These are phyloP conservation scores for Candida pseudofarinosa DNA, from an alignment of 805 yeast genomes.

Conservation along the genomic window DNA sequence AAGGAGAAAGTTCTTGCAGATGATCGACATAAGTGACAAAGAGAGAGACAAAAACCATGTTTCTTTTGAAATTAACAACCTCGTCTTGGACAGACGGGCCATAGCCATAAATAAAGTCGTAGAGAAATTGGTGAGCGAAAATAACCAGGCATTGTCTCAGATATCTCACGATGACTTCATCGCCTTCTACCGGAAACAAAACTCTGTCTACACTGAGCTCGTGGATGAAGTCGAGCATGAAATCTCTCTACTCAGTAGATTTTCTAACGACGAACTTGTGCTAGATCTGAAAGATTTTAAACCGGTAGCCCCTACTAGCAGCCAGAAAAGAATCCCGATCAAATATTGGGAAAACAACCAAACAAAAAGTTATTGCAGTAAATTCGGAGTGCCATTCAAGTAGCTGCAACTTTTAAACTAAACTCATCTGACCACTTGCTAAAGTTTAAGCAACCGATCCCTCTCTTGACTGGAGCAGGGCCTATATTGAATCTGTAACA, in stretches of 20 bases:
- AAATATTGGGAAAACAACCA: constrained; percentile 35
- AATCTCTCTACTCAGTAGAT: constrained; percentile 7
- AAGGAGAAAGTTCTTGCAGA: constrained; percentile 53
- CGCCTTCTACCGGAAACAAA: constrained; percentile 7
- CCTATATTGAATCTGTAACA: no score
- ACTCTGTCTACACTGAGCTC: constrained; percentile 16
- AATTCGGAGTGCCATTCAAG: constrained; percentile 14
- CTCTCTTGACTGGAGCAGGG: no score
- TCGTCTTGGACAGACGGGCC: constrained; percentile 29
- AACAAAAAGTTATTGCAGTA: constrained; percentile 28
- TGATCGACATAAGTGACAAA: constrained; percentile 38
- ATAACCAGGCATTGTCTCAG: constrained; percentile 9
- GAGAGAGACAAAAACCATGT: constrained; percentile 12
- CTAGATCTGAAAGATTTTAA: constrained; percentile 22
- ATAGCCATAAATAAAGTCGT: constrained; percentile 34
- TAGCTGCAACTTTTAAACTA: no score
- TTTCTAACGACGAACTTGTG: constrained; percentile 9
- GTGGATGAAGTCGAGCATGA: constrained; percentile 16
- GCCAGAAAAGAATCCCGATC: constrained; percentile 13
- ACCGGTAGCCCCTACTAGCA: constrained; percentile 22
- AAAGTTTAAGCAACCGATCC: no score
- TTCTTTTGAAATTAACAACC: constrained; percentile 6
- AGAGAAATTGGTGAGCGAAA: constrained; percentile 18
- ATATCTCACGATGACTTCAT: constrained; percentile 12
- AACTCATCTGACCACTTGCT: no score